Percentiles rank a stretch among this genome's conserved stretches.
These are phyloP conservation scores for Wickerhamiella siamensis DNA, from an alignment of 805 yeast species.

Conservation along the genomic window DNA sequence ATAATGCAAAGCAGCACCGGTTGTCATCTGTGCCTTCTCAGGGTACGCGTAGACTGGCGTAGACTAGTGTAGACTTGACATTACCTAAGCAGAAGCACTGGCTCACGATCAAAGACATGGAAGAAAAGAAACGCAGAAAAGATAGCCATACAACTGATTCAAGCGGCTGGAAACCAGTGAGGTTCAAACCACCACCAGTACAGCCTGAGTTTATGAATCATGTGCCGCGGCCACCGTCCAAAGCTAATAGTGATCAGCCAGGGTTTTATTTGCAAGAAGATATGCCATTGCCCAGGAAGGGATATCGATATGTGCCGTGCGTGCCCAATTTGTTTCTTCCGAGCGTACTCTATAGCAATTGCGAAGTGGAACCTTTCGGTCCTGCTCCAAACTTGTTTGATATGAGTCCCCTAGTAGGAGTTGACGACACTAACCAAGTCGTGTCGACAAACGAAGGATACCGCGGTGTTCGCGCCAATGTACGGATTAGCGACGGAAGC, in stretches of 20 bases:
- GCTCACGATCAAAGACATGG: too few relatives aligned
- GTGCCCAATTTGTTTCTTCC: constrained; percentile 1
- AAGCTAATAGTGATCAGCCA: background rate
- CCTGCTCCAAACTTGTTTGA: constrained; percentile 1
- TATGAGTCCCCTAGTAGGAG: constrained; percentile 1
- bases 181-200: background rate
- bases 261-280: background rate
- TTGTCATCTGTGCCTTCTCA: too few relatives aligned
- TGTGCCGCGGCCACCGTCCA: background rate
- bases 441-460: constrained; percentile 61
- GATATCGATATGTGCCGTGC: constrained; percentile 2
- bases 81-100: too few relatives aligned
- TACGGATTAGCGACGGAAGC: constrained; percentile 45
- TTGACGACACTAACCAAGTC: constrained; percentile 10
- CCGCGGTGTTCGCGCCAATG: constrained; percentile 62
- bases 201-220: background rate
- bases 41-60: too few relatives aligned
- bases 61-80: too few relatives aligned
- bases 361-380: background rate
- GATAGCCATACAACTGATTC: background rate
- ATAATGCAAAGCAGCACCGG: too few relatives aligned
- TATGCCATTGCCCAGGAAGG: background rate
- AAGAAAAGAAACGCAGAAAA: background rate
- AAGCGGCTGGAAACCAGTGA: background rate
- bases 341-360: background rate